Evolutionary conservation across 2,329 filamentous ascomycete genomes (phyloP), one percentile per base, ranked within the genome.

Genomic region (Phyllosticta citribraziliensis): DNA sequence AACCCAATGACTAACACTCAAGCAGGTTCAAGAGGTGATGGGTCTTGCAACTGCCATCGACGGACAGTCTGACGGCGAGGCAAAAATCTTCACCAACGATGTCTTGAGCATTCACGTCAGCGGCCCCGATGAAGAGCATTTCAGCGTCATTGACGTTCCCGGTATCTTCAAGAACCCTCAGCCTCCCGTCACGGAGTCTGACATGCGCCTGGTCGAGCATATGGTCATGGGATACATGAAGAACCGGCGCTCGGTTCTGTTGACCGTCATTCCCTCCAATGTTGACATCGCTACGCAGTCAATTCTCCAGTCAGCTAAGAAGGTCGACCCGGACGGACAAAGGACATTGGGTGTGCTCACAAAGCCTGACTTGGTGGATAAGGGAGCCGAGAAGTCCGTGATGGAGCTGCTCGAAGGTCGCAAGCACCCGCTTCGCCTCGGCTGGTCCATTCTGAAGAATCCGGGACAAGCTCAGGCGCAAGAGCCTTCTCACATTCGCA

Each of bases 401-500:
- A 63, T 78, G 8, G 68, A 73, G 3, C 64, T 78, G 0, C 73
- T 73, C 0, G 67, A 70, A 56, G 78, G 78, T 64, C 67, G 72
- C 20, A 67, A 76, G 53, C 70, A 77, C 55, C 65, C 67, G n/a
- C 68, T 79, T 19, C 66, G 73, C 27, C 73, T 79, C 0, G 81
- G 81, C 0, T 84, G 80, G 81, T 79, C 84, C 64, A 75, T 83
- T 17, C 64, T 85, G 3, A 79, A 76, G 24, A 84, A 85, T 63
- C 70, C 75, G 6, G 55, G 56, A 5, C 55, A 62, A 25, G 63
- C 66, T 55, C 66, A 73, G 25, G 55, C 68, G 2, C 17, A 58
- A 6, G 66, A 67, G 40, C 62, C 53, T 6, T 30, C 56, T 22
- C 62, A 75, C 20, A n/a, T n/a, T n/a, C 68, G 74, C 5, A 62